Conservation (phyloP, 441 rosid genomes). For the Euphorbia celastroides region DNA sequence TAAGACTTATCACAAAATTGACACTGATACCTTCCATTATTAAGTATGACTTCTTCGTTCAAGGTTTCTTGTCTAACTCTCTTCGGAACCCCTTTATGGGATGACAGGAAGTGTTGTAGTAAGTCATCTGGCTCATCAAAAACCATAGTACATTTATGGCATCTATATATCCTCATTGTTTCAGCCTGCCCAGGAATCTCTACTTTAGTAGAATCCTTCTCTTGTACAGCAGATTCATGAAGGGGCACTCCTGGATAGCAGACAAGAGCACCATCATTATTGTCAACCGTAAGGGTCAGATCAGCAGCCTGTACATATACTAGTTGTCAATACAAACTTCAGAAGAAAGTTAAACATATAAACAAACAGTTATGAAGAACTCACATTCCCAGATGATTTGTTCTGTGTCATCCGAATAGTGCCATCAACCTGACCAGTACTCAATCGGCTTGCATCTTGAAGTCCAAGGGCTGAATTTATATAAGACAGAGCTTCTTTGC, state of each 20-base stretch:
- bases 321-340: constrained; percentile 16
- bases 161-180: constrained; percentile 40
- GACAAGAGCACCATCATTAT: constrained; percentile 23
- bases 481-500: constrained; percentile 56
- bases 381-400: constrained; percentile 35
- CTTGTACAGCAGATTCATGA: constrained; percentile 24
- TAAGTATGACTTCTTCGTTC: constrained; percentile 54
- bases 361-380: constrained; percentile 7
- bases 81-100: constrained; percentile 55
- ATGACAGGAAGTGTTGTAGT: constrained; percentile 53
- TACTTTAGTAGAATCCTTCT: constrained; percentile 23
- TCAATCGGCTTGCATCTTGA: constrained; percentile 23
- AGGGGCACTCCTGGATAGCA: constrained; percentile 24
- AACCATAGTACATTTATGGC: constrained; percentile 57
- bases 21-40: constrained; percentile 63
- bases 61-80: constrained; percentile 46
- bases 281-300: constrained; percentile 19
- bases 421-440: constrained; percentile 19
- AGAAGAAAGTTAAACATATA: constrained; percentile 5
- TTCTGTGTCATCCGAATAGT: constrained; percentile 18
- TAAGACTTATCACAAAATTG: constrained; percentile 52
- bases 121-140: constrained; percentile 54
- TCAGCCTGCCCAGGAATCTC: constrained; percentile 33
- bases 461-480: constrained; percentile 35
- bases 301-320: constrained; percentile 31